phyloP scores from a whole-genome alignment of 192 early-diverging fungal species.

The Coemansia sp. region DNA sequence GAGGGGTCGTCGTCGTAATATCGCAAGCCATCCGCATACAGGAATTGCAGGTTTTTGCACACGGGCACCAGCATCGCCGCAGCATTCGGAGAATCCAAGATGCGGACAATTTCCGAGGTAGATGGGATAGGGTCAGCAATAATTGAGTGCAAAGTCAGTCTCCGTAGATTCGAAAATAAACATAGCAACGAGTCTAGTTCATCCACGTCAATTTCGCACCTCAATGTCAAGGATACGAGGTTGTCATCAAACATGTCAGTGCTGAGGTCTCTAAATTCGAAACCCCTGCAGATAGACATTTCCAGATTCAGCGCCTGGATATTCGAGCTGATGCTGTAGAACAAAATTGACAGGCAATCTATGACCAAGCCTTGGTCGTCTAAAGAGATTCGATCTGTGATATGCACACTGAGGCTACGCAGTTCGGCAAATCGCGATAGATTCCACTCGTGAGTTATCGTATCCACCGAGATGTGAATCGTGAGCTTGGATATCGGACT shows the following conservation, averaged over 20 bases:
- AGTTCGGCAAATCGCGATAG: neutral
- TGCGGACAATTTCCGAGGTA: neutral
- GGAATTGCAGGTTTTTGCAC: neutral
- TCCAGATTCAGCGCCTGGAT: neutral
- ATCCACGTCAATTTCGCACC: neutral
- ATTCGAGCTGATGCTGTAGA: neutral
- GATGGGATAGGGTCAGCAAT: neutral
- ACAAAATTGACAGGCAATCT: neutral
- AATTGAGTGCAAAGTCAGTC: neutral
- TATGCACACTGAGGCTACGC: neutral
- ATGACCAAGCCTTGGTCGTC: no score
- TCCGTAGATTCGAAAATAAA: neutral
- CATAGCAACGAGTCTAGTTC: neutral
- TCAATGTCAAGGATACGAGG: neutral
- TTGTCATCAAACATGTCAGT: neutral
- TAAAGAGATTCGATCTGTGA: neutral
- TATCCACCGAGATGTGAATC: neutral
- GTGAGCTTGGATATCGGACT: neutral
- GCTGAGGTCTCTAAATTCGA: neutral
- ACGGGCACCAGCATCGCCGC: neutral
- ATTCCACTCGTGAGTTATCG: neutral
- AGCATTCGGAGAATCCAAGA: neutral
- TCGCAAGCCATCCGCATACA: neutral
- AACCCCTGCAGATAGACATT: neutral
- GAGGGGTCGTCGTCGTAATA: neutral